Evolutionary conservation across 2,329 filamentous ascomycete genomes (phyloP), one percentile per base, ranked within the genome.

Genomic region (Ophiostoma sp.): DNA sequence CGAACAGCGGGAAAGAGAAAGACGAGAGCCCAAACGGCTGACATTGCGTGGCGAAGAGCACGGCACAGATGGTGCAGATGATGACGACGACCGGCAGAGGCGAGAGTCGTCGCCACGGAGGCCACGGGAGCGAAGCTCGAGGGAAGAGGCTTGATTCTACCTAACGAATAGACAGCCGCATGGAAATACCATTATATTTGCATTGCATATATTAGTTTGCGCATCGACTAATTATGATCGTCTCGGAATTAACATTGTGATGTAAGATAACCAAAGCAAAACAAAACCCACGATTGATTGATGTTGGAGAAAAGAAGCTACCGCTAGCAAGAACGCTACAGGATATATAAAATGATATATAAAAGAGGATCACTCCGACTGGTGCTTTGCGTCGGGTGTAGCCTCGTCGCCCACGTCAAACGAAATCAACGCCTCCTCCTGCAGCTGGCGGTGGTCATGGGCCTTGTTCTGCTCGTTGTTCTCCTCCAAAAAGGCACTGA

Each of bases 401-500:
- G 33, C 17, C 17, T 36, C 60, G 10, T n/a, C 60, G 20, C 31
- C 60, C 31, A 31, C 31, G n/a, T 66, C 64, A 39, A 66, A 31
- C 8, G 64, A 8, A 23, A 71, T 27, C 66, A 70, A 44, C 27
- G 60, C 27, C 31, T 60, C 62, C n/a, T 13, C 67, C n/a, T 67
- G 54, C 33, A n/a, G n/a, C 31, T 44, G 60, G 15, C 11, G 36
- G 15, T 17, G 23, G 33, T 54, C 15, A 23, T 23, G 3, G 33
- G 23, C 27, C 10, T 31, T 33, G n/a, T 64, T 36, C 1, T 65
- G 31, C 4, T 33, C 68, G n/a, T 36, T 41, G 11, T 31, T 39
- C 4, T 64, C 69, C 27, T 69, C 67, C 1, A 72, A 31, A 11
- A 71, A 71, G 1, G 72, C 71, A 13, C 68, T 68, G 33, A 69